phyloP scores from a whole-genome alignment of 495 filamentous ascomycete genomes.

The Xanthoparmelia taractica region DNA sequence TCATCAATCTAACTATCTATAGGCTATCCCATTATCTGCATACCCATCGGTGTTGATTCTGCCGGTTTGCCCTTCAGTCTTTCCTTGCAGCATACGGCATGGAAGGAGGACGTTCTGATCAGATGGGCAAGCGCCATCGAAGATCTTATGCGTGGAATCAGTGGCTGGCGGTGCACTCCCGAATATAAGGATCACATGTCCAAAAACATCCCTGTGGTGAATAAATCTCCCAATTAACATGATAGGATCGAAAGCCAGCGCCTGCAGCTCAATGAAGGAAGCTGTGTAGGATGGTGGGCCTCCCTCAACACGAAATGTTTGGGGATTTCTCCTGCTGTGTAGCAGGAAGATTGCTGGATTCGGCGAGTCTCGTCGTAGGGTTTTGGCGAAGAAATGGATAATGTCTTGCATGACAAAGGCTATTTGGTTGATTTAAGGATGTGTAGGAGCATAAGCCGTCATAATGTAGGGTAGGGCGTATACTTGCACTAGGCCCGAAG shows the following conservation, averaged over 20 bases:
- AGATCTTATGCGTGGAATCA: conserved; percentile 18
- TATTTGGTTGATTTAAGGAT: too few relatives aligned
- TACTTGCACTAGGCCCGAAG: too few relatives aligned
- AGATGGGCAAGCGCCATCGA: conserved; percentile 32
- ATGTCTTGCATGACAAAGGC: too few relatives aligned
- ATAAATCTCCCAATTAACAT: not conserved
- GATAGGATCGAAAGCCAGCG: not conserved
- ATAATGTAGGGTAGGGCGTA: too few relatives aligned
- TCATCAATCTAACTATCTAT: not conserved
- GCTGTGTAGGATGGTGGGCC: conserved; percentile 13
- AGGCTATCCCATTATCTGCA: conserved; percentile 30
- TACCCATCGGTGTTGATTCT: conserved; percentile 25
- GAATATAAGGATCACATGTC: conserved; percentile 18
- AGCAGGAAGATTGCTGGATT: too few relatives aligned
- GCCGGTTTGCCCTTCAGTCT: conserved; percentile 25
- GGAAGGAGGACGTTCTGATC: conserved; percentile 24
- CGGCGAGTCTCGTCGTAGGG: too few relatives aligned
- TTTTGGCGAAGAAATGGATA: too few relatives aligned
- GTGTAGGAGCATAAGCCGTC: too few relatives aligned
- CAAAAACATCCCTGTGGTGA: conserved; percentile 26
- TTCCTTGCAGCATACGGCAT: conserved; percentile 27
- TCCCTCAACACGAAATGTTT: too few relatives aligned
- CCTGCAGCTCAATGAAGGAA: not conserved
- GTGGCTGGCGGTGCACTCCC: conserved; percentile 20
- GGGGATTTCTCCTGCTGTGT: too few relatives aligned